Base-by-base conservation (phyloP, 2,329 filamentous ascomycete species). In the Aspergillus chevalieri region DNA sequence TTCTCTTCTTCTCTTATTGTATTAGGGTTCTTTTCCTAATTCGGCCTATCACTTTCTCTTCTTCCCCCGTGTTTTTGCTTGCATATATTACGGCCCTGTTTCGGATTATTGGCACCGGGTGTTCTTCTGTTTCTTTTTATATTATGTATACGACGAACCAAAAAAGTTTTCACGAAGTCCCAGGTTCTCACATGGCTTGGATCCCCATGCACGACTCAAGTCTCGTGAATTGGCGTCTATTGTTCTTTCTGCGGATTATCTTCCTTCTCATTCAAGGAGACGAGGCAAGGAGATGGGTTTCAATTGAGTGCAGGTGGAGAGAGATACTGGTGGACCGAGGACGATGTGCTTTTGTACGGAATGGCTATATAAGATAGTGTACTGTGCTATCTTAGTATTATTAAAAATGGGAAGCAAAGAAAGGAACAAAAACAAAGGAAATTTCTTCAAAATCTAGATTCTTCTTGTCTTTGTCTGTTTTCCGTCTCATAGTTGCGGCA, bases 161-260 rank as follows among this genome's bases (percentile, higher is more conserved):
- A 44, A 67, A 63, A 68, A 63, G 62, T 61, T 66, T 64, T 68
- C 64, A 71, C 64, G 64, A 69, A 63, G 57, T 65, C 61, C 60
- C 61, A 58, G 60, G 60, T 59, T 63, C 58, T 60, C 53, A 57
- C 53, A 64, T 47, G 64, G 58, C 60, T 66, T 64, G 61, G 61
- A 41, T 57, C 60, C 56, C 61, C 59, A 58, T 55, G 56, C 58
- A 66, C 56, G 57, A 56, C 57, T 66, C 60, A 66, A 61, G 62
- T 65, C 64, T 71, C 63, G 70, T 61, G 66, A 21, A 69, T 66
- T 65, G 69, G 68, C 69, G 69, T 71, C 67, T 60, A 64, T 65
- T 70, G 57, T 65, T 67, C 63, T 65, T 61, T 62, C 42, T 15
- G 22, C 4, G 42, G 42, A 57, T 58, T 55, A 59, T 60, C 59